These are phyloP conservation scores for Diaporthe vexans DNA, from an alignment of 2,329 filamentous ascomycete genomes.

Conservation along the genomic window DNA sequence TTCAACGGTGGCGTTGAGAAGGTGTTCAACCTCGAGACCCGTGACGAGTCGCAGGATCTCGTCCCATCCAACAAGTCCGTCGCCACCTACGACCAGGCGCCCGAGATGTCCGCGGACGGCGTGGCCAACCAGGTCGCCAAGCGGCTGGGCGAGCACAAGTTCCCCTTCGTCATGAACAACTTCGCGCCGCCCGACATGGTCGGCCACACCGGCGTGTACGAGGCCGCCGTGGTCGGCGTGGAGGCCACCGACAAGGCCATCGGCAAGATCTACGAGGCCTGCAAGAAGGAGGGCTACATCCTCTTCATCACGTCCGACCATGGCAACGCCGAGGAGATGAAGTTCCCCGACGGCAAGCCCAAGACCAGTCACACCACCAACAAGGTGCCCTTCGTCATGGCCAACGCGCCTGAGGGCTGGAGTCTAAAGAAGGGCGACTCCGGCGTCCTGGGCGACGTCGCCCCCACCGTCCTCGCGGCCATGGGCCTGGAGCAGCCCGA, in stretches of 20 bases:
- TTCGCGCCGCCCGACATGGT: constrained; percentile 99
- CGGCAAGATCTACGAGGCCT: constrained; percentile 90
- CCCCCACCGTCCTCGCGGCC: constrained; percentile 89
- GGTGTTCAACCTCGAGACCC: constrained; percentile 90
- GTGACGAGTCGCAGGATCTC: constrained; percentile 83
- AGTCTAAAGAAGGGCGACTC: constrained; percentile 81
- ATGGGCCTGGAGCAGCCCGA: constrained; percentile 93
- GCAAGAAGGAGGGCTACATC: constrained; percentile 92
- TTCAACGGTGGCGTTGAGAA: constrained; percentile 99
- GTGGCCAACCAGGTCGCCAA: constrained; percentile 93
- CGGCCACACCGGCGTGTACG: constrained; percentile 97
- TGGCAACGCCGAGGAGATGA: constrained; percentile 99
- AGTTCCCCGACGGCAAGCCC: constrained; percentile 93
- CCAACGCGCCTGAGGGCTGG: constrained; percentile 93
- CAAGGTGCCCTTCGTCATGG: constrained; percentile 98
- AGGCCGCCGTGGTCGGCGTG: constrained; percentile 89
- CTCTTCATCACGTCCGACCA: constrained; percentile 98
- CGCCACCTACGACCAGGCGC: constrained; percentile 93
- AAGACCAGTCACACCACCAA: constrained; percentile 99
- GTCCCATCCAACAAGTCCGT: constrained; percentile 92
- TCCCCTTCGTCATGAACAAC: constrained; percentile 99
- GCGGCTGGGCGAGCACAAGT: constrained; percentile 85
- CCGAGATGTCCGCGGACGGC: constrained; percentile 93
- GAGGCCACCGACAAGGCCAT: constrained; percentile 94
- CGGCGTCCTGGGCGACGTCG: constrained; percentile 96